phyloP scores from a whole-genome alignment of 805 yeast species.

The Kuraishia cidri region DNA sequence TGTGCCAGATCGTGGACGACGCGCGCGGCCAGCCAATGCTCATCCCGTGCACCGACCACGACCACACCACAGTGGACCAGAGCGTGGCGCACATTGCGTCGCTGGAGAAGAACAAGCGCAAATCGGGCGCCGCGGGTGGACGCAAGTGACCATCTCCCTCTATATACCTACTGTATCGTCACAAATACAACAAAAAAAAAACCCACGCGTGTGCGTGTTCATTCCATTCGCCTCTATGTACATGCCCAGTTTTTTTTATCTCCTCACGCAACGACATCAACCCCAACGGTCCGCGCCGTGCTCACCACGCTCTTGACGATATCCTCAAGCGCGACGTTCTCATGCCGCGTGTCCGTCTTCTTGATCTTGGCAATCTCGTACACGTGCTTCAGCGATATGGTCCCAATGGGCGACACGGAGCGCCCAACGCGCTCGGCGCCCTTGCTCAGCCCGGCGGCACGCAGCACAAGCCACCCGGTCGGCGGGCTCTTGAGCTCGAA shows the following conservation, averaged over 20 bases:
- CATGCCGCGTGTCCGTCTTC: constrained; percentile 76
- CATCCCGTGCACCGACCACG: constrained; percentile 50
- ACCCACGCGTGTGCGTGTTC: too few species aligned
- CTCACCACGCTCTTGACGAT: constrained; percentile 78
- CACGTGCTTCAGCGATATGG: constrained; percentile 71
- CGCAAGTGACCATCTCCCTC: background rate
- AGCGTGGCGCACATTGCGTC: constrained; percentile 94
- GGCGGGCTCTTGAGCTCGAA: constrained; percentile 90
- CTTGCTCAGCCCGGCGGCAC: constrained; percentile 73
- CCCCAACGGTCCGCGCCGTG: constrained; percentile 87
- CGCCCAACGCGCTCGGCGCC: constrained; percentile 70
- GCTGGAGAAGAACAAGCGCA: constrained; percentile 73
- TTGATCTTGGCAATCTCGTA: constrained; percentile 94
- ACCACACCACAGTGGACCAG: constrained; percentile 85
- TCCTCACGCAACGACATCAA: constrained; percentile 59
- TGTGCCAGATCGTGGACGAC: constrained; percentile 56
- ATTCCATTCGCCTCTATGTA: too few species aligned
- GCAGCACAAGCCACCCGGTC: constrained; percentile 75
- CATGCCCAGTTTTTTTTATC: too few species aligned
- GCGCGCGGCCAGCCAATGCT: constrained; percentile 19
- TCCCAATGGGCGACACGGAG: constrained; percentile 22
- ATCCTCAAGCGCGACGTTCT: constrained; percentile 57
- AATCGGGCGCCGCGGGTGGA: constrained; percentile 18
- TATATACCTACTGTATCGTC: too few species aligned
- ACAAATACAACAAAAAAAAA: background rate